Evolutionary conservation across 305 asterid species (phyloP).

Genomic region (Striga hermonthica): DNA sequence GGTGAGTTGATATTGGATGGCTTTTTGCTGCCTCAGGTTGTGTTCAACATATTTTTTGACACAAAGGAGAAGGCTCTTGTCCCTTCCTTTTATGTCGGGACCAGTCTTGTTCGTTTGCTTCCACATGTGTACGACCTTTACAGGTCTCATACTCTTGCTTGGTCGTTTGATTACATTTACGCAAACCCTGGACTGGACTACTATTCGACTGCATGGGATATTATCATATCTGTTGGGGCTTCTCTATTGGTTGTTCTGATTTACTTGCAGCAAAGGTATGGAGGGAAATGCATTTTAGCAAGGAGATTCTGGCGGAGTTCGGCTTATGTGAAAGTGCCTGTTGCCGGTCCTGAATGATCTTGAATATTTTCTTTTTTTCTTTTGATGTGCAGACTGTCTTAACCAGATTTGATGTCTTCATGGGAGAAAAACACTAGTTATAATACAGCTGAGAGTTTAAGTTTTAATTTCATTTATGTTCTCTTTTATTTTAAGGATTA

Average conservation of each 20-base stretch:
- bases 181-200: constrained; percentile 79
- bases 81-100: constrained; percentile 65
- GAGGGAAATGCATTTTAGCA: constrained; percentile 69
- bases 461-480: too few species aligned
- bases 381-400: background rate
- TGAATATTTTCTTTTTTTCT: background rate
- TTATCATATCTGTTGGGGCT: constrained; percentile 59
- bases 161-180: constrained; percentile 54
- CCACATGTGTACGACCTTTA: constrained; percentile 86
- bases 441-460: too few species aligned
- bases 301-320: constrained; percentile 45
- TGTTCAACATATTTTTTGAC: constrained; percentile 61
- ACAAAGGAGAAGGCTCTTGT: constrained; percentile 60
- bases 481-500: too few species aligned
- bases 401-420: background rate
- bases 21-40: constrained; percentile 74
- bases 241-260: constrained; percentile 44
- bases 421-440: too few species aligned
- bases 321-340: constrained; percentile 71
- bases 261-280: constrained; percentile 81
- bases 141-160: constrained; percentile 52
- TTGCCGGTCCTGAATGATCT: constrained; percentile 39
- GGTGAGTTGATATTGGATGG: constrained; percentile 76
- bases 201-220: constrained; percentile 88
- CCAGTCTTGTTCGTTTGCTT: constrained; percentile 64